Evolutionary conservation across 2,329 filamentous ascomycete species (phyloP).

Genomic region (Talaromyces atroroseus): DNA sequence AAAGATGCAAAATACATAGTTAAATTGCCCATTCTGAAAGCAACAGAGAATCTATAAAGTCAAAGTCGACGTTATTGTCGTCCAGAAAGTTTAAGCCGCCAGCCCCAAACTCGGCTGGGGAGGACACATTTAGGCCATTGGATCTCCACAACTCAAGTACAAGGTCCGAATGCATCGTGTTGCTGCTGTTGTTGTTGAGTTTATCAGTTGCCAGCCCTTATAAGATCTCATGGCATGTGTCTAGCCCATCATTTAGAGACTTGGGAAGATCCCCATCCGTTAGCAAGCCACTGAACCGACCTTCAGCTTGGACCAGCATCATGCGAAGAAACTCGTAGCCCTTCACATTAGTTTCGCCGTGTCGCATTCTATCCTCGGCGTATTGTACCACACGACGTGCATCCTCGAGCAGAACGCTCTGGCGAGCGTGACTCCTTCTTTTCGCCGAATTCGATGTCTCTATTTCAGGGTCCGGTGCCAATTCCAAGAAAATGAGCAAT

Average conservation of each 20-base stretch:
- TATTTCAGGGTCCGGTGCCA: conserved; percentile 12
- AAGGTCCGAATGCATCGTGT: not conserved
- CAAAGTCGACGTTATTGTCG: conserved; percentile 1
- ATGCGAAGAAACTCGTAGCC: conserved; percentile 24
- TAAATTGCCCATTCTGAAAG: not conserved
- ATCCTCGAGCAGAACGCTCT: conserved; percentile 16
- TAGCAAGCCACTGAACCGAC: conserved; percentile 11
- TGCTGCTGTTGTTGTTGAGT: not conserved
- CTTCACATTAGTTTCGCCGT: conserved; percentile 31
- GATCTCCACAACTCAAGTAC: not conserved
- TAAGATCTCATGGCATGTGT: not conserved
- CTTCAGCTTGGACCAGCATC: conserved; percentile 21
- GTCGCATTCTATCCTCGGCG: conserved; percentile 20
- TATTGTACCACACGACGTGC: conserved; percentile 19
- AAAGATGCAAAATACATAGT: not conserved
- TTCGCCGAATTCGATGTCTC: conserved; percentile 14
- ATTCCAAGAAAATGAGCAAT: conserved; percentile 19
- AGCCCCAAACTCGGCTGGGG: not conserved
- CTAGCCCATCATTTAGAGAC: not conserved
- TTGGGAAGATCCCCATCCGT: not conserved
- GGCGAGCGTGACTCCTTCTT: conserved; percentile 12
- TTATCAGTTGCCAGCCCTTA: not conserved
- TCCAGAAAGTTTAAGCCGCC: not conserved
- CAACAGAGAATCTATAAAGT: conserved; percentile 1
- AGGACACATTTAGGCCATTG: not conserved